Percentiles rank a stretch among this genome's conserved stretches.
These are phyloP conservation scores for Athelia sp. DNA, from an alignment of 1,284 basidiomycete species.

Conservation along the genomic window DNA sequence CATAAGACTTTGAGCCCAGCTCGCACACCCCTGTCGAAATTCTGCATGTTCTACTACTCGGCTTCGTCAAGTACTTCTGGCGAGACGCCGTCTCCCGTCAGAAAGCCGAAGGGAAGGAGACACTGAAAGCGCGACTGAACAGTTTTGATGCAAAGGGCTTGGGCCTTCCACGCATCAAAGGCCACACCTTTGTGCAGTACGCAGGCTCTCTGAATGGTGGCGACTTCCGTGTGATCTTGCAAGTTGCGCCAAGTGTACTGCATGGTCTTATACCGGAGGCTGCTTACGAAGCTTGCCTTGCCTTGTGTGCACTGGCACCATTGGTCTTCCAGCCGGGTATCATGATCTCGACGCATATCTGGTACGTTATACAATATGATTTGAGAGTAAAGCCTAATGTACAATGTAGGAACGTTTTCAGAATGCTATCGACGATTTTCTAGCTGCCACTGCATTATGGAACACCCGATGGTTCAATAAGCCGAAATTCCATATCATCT, in stretches of 20 bases:
- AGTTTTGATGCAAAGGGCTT: constrained; percentile 18
- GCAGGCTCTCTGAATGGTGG: constrained; percentile 23
- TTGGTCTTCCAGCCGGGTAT: constrained; percentile 25
- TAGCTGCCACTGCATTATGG: constrained; percentile 9
- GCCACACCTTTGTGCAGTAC: constrained; percentile 23
- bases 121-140: constrained; percentile 13
- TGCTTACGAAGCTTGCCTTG: constrained; percentile 17
- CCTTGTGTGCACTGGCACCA: constrained; percentile 16
- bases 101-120: constrained; percentile 7
- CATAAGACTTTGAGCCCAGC: constrained; percentile 23
- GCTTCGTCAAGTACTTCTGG: constrained; percentile 29
- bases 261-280: constrained; percentile 16
- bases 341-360: constrained; percentile 13
- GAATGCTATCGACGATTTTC: constrained; percentile 8
- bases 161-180: constrained; percentile 11
- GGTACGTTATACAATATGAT: constrained; percentile 5
- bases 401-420: constrained; percentile 1
- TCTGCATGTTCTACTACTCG: constrained; percentile 26
- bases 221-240: constrained; percentile 22
- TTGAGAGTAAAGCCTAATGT: background rate
- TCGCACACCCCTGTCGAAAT: constrained; percentile 27
- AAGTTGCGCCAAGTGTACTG: constrained; percentile 24
- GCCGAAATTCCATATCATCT: constrained; percentile 17
- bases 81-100: constrained; percentile 17
- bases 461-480: constrained; percentile 17